Conservation (phyloP, 352 stramenopile genomes). For the Phytophthora palmivora region DNA sequence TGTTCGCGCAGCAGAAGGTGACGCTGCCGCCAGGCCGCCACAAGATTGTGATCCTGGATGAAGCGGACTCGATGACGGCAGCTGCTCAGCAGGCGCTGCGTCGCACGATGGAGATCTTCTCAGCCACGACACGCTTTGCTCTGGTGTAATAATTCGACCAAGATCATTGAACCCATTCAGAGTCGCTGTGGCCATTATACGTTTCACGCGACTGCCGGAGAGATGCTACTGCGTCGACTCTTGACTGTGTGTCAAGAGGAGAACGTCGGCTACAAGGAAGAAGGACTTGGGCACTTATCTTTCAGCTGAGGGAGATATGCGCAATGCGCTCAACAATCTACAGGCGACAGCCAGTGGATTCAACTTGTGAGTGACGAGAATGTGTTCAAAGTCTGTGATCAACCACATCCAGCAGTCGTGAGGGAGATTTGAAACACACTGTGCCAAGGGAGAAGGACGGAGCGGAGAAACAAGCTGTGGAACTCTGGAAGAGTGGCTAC, state of each 20-base stretch:
- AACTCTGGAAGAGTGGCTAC: slow-evolving; percentile 92
- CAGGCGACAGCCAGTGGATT: slow-evolving; percentile 97
- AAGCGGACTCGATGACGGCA: slow-evolving; percentile 98
- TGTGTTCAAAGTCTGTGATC: slow-evolving; percentile 96
- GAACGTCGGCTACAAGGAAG: slow-evolving; percentile 84
- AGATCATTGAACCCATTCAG: slow-evolving; percentile 99
- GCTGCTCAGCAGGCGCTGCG: slow-evolving; percentile 97
- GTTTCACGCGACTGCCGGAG: slow-evolving; percentile 96
- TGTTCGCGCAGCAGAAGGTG: slow-evolving; percentile 99
- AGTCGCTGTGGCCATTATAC: slow-evolving; percentile 97
- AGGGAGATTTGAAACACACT: slow-evolving; percentile 71
- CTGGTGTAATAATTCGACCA: slow-evolving; percentile 99
- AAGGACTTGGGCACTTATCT: slow-evolving; percentile 98
- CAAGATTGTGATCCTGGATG: slow-evolving; percentile 99
- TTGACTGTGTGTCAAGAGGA: slow-evolving; percentile 95
- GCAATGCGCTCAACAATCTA: slow-evolving; percentile 99
- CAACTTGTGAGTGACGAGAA: slow-evolving; percentile 94
- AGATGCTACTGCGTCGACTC: slow-evolving; percentile 96
- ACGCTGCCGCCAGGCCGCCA: slow-evolving; percentile 91
- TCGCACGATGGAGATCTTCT: slow-evolving; percentile 99
- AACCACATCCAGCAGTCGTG: slow-evolving; percentile 94
- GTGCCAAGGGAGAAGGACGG: slow-evolving; percentile 76
- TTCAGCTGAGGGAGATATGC: slow-evolving; percentile 99
- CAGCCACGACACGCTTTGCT: slow-evolving; percentile 97
- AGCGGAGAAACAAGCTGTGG: slow-evolving; percentile 79